These are phyloP conservation scores for Shiraia sp. DNA, from an alignment of 2,329 filamentous ascomycete species.

Conservation along the genomic window DNA sequence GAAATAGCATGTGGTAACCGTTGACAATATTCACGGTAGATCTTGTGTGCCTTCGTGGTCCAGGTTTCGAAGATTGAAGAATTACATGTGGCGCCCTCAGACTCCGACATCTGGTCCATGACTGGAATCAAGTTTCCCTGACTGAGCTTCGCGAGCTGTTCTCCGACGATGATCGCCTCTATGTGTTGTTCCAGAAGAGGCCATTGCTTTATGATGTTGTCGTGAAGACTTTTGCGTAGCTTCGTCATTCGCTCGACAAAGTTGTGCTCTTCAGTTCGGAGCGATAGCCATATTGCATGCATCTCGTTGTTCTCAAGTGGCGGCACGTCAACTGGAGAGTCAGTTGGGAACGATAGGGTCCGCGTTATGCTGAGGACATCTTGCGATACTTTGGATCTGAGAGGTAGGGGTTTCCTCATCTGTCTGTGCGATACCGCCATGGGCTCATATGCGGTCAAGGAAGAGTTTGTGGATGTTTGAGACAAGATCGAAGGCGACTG, in stretches of 20 bases:
- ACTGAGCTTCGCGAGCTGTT: conserved; percentile 22
- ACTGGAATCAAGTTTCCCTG: conserved; percentile 22
- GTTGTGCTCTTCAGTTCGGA: conserved; percentile 26
- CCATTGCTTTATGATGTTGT: conserved; percentile 30
- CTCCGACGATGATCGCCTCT: conserved; percentile 19
- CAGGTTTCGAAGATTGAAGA: conserved; percentile 27
- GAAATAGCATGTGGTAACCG: conserved; percentile 28
- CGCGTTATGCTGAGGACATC: conserved; percentile 7
- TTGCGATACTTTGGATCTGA: conserved; percentile 14
- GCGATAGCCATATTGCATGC: conserved; percentile 24
- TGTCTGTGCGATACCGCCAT: conserved; percentile 4
- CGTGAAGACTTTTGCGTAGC: conserved; percentile 32
- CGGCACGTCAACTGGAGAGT: neutral
- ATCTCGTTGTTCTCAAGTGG: conserved; percentile 20
- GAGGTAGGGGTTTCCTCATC: conserved; percentile 15
- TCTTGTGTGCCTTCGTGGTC: conserved; percentile 18
- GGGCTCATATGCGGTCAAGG: conserved; percentile 14
- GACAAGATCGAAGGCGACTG: conserved; percentile 12
- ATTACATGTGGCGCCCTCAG: conserved; percentile 19
- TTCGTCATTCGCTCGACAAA: conserved; percentile 30
- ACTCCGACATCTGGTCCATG: conserved; percentile 21
- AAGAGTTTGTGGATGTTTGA: conserved; percentile 20
- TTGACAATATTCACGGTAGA: conserved; percentile 30
- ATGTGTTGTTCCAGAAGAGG: conserved; percentile 30
- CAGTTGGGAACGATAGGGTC: neutral